phyloP scores from a whole-genome alignment of 108 stramenopile genomes.

The Stephanodiscus triporus region DNA sequence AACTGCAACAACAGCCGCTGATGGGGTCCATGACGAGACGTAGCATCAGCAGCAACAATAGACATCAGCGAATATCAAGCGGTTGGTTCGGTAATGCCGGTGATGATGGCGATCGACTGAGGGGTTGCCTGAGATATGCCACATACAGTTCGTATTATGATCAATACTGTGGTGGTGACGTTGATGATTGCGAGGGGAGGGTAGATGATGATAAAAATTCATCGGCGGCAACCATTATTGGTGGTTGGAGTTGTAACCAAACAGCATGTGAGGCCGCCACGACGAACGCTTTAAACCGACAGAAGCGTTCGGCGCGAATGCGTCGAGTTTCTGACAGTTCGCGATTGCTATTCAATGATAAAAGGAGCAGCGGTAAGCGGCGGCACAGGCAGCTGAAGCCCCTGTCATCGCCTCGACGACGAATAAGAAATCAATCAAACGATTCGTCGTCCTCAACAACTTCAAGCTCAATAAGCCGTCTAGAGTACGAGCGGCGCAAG shows the following conservation, averaged over 20 bases:
- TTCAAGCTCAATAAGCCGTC: slow-evolving; percentile 7
- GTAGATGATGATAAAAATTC: neutral
- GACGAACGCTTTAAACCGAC: neutral
- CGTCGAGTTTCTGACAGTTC: neutral
- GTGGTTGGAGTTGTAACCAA: neutral
- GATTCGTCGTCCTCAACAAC: neutral
- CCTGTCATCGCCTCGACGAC: neutral
- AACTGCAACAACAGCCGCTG: slow-evolving; percentile 5
- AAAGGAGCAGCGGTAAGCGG: neutral
- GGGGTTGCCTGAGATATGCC: slow-evolving; percentile 25
- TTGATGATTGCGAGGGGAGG: neutral
- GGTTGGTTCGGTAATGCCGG: neutral
- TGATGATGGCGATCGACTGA: slow-evolving; percentile 5
- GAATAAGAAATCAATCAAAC: neutral
- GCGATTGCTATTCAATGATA: neutral
- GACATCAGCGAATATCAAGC: neutral
- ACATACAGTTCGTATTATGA: slow-evolving; percentile 14
- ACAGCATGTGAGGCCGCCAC: neutral
- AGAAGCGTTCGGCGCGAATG: neutral
- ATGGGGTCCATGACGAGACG: neutral
- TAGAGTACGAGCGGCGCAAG: slow-evolving; percentile 73
- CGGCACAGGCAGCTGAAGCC: neutral
- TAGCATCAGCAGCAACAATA: neutral
- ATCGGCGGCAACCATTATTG: neutral
- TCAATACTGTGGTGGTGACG: slow-evolving; percentile 1